Percentiles rank a stretch among this genome's conserved stretches.
These are phyloP conservation scores for Panellus pusillus DNA, from an alignment of 768 basidiomycete genomes.

Conservation along the genomic window DNA sequence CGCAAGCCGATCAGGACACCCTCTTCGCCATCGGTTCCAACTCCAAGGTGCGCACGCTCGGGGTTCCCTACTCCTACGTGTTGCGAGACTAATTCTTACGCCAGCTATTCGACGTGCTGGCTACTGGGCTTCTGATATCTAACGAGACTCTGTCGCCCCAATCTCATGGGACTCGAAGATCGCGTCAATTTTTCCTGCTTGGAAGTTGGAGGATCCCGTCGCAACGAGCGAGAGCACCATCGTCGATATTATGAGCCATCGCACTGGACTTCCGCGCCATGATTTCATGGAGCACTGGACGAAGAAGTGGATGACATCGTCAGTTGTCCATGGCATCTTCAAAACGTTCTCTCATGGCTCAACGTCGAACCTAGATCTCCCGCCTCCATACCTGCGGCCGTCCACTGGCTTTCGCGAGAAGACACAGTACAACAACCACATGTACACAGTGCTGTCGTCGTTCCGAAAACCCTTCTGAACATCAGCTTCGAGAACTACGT, in stretches of 20 bases:
- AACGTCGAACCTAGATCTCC: constrained; percentile 7
- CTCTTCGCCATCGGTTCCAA: constrained; percentile 31
- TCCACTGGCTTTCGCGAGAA: constrained; percentile 21
- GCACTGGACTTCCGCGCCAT: constrained; percentile 23
- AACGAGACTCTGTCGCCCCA: constrained; percentile 28
- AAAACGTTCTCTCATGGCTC: not conserved
- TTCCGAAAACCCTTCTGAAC: constrained; percentile 16
- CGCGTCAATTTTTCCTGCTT: constrained; percentile 25
- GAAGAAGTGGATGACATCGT: constrained; percentile 1
- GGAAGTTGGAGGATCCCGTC: constrained; percentile 26
- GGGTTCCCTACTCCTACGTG: not conserved
- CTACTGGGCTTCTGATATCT: constrained; percentile 29
- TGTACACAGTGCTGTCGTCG: constrained; percentile 21
- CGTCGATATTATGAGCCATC: constrained; percentile 12
- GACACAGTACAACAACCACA: constrained; percentile 25
- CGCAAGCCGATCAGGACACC: constrained; percentile 27
- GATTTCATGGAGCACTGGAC: constrained; percentile 10
- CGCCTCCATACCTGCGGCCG: constrained; percentile 18
- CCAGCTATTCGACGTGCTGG: constrained; percentile 28
- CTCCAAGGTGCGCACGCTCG: constrained; percentile 26
- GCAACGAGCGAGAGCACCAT: constrained; percentile 17
- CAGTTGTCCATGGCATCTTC: not conserved
- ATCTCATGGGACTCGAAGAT: constrained; percentile 30
- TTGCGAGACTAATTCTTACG: not conserved
- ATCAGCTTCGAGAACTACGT: constrained; percentile 26